phyloP scores from a whole-genome alignment of 169 alveolate genomes.

The Amoebophrya sp. region DNA sequence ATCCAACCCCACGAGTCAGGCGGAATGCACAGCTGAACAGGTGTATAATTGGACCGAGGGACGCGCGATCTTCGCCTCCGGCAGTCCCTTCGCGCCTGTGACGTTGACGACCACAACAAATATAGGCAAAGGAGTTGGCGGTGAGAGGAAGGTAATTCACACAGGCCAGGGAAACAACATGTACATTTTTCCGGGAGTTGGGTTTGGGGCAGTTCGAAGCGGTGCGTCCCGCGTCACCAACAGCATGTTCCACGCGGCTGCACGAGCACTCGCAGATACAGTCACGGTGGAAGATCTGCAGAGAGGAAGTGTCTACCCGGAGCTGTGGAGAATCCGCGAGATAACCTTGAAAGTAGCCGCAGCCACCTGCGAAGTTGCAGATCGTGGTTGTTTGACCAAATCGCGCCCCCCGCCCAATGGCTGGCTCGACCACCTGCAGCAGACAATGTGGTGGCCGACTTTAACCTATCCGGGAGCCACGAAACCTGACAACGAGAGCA shows the following conservation, averaged over 20 bases:
- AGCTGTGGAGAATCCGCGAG: neutral
- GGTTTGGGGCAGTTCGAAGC: constrained; percentile 51
- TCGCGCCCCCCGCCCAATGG: too few species aligned
- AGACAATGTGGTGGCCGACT: too few species aligned
- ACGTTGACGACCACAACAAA: too few species aligned
- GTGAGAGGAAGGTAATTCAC: constrained; percentile 23
- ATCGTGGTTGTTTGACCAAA: too few species aligned
- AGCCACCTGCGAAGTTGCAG: too few species aligned
- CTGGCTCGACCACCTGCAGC: too few species aligned
- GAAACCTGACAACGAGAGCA: too few species aligned
- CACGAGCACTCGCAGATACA: constrained; percentile 40
- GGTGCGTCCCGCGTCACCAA: constrained; percentile 44
- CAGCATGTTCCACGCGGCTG: constrained; percentile 46
- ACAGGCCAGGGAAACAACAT: constrained; percentile 53
- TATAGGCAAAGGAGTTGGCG: too few species aligned
- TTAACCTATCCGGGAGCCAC: too few species aligned
- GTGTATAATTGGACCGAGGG: constrained; percentile 55
- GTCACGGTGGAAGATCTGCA: neutral
- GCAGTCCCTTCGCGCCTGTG: constrained; percentile 55
- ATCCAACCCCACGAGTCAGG: constrained; percentile 52
- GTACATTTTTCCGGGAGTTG: constrained; percentile 57
- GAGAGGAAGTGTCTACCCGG: neutral
- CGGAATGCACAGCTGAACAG: constrained; percentile 50
- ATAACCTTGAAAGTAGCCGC: neutral
- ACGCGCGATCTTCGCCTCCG: constrained; percentile 49